These are phyloP conservation scores for Anacardium occidentale DNA, from an alignment of 345 rosid genomes.

Conservation along the genomic window DNA sequence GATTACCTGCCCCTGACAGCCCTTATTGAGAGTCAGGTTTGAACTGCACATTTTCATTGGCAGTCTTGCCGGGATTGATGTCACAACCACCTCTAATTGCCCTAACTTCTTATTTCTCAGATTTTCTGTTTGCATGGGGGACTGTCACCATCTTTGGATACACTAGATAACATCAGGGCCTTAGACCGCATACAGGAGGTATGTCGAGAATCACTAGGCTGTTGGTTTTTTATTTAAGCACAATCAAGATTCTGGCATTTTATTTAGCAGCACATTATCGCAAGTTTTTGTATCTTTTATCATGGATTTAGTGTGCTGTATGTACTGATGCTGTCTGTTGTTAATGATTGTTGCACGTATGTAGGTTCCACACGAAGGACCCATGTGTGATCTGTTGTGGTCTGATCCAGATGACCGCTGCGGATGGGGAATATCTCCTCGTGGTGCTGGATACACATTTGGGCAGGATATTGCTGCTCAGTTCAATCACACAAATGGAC, in stretches of 20 bases:
- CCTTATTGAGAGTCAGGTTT: constrained; percentile 93
- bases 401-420: constrained; percentile 98
- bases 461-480: constrained; percentile 89
- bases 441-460: constrained; percentile 95
- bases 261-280: not conserved
- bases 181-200: constrained; percentile 98
- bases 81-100: constrained; percentile 13
- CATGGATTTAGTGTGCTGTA: not conserved
- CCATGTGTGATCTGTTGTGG: constrained; percentile 98
- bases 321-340: not conserved
- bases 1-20: constrained; percentile 93
- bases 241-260: not conserved
- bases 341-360: constrained; percentile 2
- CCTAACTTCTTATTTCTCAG: constrained; percentile 28
- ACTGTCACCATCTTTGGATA: constrained; percentile 90
- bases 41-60: constrained; percentile 13
- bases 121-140: constrained; percentile 97
- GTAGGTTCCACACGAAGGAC: constrained; percentile 98
- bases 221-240: not conserved
- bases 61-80: constrained; percentile 13
- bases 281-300: not conserved
- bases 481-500: constrained; percentile 90
- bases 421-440: constrained; percentile 99
- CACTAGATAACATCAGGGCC: constrained; percentile 83
- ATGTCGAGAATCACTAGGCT: not conserved